These are phyloP conservation scores for Psilocybe sp. DNA, from an alignment of 768 basidiomycete genomes.

Conservation along the genomic window DNA sequence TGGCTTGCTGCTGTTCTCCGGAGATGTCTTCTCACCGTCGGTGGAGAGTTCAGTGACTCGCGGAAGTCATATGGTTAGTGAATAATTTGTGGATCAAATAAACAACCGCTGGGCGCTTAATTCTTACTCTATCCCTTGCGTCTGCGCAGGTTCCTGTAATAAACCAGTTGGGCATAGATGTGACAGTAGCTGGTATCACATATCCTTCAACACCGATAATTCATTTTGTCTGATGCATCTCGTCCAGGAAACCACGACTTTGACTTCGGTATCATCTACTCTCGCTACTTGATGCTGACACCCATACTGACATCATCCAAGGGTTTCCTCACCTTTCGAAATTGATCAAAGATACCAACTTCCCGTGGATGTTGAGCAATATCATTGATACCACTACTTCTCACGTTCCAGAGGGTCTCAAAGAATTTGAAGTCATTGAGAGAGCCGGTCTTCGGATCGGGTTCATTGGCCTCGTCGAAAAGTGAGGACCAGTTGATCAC, in stretches of 20 bases:
- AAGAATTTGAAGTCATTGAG: constrained; percentile 66
- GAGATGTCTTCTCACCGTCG: constrained; percentile 86
- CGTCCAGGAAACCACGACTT: constrained; percentile 88
- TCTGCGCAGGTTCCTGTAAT: constrained; percentile 72
- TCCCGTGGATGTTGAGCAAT: constrained; percentile 91
- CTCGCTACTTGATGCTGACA: neutral
- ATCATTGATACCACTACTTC: constrained; percentile 70
- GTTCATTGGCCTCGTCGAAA: constrained; percentile 83
- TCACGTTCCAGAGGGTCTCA: constrained; percentile 55
- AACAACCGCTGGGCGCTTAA: neutral
- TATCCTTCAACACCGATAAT: neutral
- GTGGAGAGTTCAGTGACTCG: constrained; percentile 85
- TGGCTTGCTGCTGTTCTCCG: constrained; percentile 83
- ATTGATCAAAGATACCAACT: constrained; percentile 69
- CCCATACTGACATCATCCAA: constrained; percentile 8
- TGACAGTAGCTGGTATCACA: constrained; percentile 66
- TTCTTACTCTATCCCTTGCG: neutral
- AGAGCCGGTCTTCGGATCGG: constrained; percentile 71
- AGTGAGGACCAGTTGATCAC: constrained; percentile 38
- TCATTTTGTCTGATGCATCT: neutral
- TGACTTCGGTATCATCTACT: constrained; percentile 60
- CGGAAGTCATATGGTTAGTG: constrained; percentile 82
- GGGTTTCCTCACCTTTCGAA: constrained; percentile 40
- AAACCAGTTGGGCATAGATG: constrained; percentile 78
- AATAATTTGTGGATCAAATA: neutral